Conservation (phyloP, 2,329 filamentous ascomycete species). For the Balansia obtecta region DNA sequence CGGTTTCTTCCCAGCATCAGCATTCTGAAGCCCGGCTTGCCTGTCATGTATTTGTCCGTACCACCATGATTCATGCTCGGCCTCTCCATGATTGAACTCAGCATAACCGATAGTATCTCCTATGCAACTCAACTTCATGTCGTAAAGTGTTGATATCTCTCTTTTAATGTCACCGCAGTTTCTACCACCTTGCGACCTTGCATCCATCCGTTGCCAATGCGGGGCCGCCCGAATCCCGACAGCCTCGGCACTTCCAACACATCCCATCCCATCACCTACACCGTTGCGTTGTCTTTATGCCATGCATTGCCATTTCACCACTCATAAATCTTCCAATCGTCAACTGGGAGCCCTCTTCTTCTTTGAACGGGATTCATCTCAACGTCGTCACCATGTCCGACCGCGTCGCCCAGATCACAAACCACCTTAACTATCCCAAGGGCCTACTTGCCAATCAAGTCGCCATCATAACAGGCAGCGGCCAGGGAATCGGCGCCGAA, state of each 20-base stretch:
- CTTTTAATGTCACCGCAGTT: too few relatives aligned
- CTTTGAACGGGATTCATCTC: neutral
- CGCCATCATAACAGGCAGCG: constrained; percentile 78
- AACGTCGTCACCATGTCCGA: constrained; percentile 29
- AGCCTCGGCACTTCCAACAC: neutral
- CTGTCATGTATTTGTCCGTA: constrained; percentile 1
- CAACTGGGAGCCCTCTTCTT: neutral
- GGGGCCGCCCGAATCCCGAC: neutral
- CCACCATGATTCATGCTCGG: neutral
- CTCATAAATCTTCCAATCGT: neutral
- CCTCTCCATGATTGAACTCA: neutral
- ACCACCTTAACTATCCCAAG: constrained; percentile 70
- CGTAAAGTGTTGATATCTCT: too few relatives aligned
- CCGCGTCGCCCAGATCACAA: constrained; percentile 58
- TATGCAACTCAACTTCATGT: neutral
- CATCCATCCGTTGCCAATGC: neutral
- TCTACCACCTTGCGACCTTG: too few relatives aligned
- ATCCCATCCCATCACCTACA: too few relatives aligned
- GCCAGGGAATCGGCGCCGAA: constrained; percentile 82
- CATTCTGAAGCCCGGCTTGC: neutral
- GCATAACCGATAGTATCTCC: neutral
- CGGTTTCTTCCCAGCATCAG: neutral
- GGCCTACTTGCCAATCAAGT: constrained; percentile 69
- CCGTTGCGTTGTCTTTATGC: neutral
- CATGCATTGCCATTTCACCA: neutral